Evolutionary conservation across 163 green algal species (phyloP), one percentile per base, ranked within the genome.

Genomic region (Chlamydomonas reinhardtii): DNA sequence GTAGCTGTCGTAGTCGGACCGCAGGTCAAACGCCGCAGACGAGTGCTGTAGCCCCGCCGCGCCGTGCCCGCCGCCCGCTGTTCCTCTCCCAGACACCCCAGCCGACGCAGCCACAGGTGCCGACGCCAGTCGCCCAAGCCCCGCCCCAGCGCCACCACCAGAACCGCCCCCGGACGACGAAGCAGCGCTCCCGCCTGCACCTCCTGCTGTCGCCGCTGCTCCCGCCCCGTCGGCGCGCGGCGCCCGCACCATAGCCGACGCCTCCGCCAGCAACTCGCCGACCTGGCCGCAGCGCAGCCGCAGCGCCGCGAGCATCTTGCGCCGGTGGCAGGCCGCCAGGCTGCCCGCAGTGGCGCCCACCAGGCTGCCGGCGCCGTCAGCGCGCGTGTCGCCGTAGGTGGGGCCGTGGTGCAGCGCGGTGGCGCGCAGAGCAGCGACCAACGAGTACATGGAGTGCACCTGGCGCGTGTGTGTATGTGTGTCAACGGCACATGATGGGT

Each of bases 381-480:
- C 68, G 68, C 24, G 68, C 15, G 32, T 85, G 52, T 77, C 79
- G 68, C 79, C 79, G 54, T 85, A 77, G 3, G 65, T 19, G 70
- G 70, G 66, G 20, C 69, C 70, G 32, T 66, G 31, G 54, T 74
- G 68, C 22, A 86, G 34, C 32, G 43, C 54, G 54, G 70, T 87
- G 70, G 81, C 27, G 56, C 71, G 81, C 8, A 87, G 56, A 15
- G 52, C 70, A 4, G 56, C n/a, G 5, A 87, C 43, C 31, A 87
- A 61, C 22, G 81, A n/a, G 71, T 87, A 35, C 2, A 87, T 71
- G 4, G 81, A 87, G 35, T 87, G 81, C 56, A 87, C 19, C 81
- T 87, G 80, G n/a, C 8, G 27, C 37, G 66, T n/a, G n/a, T n/a
- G n/a, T n/a, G n/a, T n/a, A n/a, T n/a, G n/a, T n/a, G n/a, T n/a